Percentiles rank a stretch among this genome's conserved stretches.
Conservation (phyloP, 176 grass and related monocot genomes). For the Alloteropsis semialata region DNA sequence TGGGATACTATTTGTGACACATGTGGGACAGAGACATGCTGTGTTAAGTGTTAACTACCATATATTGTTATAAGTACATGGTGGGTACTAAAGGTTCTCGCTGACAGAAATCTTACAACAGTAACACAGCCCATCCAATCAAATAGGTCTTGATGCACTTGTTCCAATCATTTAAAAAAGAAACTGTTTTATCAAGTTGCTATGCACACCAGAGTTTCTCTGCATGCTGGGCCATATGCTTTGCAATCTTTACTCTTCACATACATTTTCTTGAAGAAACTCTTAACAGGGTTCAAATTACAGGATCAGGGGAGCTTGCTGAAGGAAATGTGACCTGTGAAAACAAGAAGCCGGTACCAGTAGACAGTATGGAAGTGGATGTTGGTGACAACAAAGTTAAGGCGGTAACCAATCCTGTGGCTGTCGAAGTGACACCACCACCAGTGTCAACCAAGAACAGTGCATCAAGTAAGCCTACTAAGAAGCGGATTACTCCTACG, state of each 20-base stretch:
- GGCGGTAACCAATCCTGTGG: conserved; percentile 20
- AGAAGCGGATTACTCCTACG: conserved; percentile 70
- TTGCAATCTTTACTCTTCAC: background rate
- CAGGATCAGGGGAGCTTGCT: conserved; percentile 46
- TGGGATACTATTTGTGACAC: background rate
- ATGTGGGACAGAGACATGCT: background rate
- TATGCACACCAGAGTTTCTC: background rate
- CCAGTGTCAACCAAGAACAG: conserved; percentile 31
- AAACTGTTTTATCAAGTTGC: background rate
- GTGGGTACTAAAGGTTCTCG: background rate
- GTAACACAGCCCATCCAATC: background rate
- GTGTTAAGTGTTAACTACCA: background rate
- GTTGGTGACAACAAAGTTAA: conserved; percentile 30
- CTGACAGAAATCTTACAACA: background rate
- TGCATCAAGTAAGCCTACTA: conserved; percentile 62
- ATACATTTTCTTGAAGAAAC: background rate
- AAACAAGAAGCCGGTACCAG: conserved; percentile 5
- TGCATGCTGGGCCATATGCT: background rate
- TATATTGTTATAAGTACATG: background rate
- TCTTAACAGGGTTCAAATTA: conserved; percentile 4
- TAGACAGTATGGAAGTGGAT: conserved; percentile 56
- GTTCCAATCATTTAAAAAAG: background rate
- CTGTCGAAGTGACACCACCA: conserved; percentile 18
- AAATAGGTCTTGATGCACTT: background rate
- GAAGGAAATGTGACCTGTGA: conserved; percentile 35